These are phyloP conservation scores for Cystofilobasidium macerans DNA, from an alignment of 768 basidiomycete species.

Conservation along the genomic window DNA sequence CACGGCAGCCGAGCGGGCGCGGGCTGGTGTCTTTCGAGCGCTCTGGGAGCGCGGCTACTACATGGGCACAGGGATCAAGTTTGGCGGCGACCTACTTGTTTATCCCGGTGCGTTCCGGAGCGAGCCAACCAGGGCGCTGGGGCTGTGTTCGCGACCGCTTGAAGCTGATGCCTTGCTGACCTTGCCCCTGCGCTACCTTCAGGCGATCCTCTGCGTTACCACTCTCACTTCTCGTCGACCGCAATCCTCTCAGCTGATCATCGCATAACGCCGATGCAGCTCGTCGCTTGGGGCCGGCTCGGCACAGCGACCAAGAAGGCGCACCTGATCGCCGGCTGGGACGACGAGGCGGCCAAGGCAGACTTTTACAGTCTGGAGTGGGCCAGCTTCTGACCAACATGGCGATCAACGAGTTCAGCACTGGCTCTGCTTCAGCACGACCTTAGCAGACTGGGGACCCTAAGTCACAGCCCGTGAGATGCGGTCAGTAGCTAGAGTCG, in stretches of 20 bases:
- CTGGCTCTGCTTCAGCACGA: too few relatives aligned
- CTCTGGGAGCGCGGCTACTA: constrained; percentile 75
- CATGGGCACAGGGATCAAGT: constrained; percentile 81
- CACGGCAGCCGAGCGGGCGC: constrained; percentile 55
- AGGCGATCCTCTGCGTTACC: constrained; percentile 92
- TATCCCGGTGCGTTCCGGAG: constrained; percentile 66
- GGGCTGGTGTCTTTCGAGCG: constrained; percentile 66
- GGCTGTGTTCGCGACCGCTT: background rate
- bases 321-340: constrained; percentile 80
- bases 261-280: constrained; percentile 71
- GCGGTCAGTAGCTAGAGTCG: too few relatives aligned
- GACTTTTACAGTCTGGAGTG: constrained; percentile 40
- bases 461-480: too few relatives aligned
- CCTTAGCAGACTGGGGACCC: too few relatives aligned
- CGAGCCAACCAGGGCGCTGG: background rate
- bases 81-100: constrained; percentile 90
- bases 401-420: background rate
- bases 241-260: constrained; percentile 54
- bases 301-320: constrained; percentile 97
- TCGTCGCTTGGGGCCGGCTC: constrained; percentile 86
- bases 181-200: background rate
- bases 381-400: constrained; percentile 35
- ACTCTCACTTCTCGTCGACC: constrained; percentile 86
- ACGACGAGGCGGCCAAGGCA: constrained; percentile 43
- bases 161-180: background rate